These are phyloP conservation scores for Claviceps spartinae DNA, from an alignment of 2,329 filamentous ascomycete species.

Conservation along the genomic window DNA sequence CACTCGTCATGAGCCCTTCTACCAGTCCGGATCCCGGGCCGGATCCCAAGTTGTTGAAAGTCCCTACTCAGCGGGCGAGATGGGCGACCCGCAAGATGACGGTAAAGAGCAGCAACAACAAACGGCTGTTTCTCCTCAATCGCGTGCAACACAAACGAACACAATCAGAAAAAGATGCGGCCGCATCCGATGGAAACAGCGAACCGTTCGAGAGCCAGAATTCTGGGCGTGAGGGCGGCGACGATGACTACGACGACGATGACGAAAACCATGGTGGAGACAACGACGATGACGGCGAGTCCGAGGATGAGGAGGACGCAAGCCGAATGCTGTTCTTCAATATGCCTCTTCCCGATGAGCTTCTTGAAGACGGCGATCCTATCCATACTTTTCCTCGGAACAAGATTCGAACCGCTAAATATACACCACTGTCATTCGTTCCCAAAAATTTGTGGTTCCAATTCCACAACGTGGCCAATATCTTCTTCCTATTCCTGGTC, in stretches of 20 bases:
- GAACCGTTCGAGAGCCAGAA: slow-evolving; percentile 17
- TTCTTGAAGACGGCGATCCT: slow-evolving; percentile 66
- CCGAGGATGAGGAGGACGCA: slow-evolving; percentile 25
- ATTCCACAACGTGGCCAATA: slow-evolving; percentile 96
- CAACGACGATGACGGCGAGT: slow-evolving; percentile 21
- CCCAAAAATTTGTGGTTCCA: slow-evolving; percentile 97
- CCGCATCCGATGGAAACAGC: slow-evolving; percentile 18
- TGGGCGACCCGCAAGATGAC: slow-evolving; percentile 91
- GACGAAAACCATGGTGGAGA: slow-evolving; percentile 23
- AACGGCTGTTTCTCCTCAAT: slow-evolving; percentile 71
- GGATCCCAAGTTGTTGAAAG: slow-evolving; percentile 9
- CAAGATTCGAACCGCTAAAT: slow-evolving; percentile 96
- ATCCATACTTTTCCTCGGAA: slow-evolving; percentile 63
- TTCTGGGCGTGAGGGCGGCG: slow-evolving; percentile 12
- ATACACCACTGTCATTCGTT: slow-evolving; percentile 86
- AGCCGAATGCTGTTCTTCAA: slow-evolving; percentile 71
- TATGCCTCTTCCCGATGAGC: slow-evolving; percentile 57
- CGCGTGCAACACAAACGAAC: slow-evolving; percentile 54
- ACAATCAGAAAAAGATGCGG: slow-evolving; percentile 56
- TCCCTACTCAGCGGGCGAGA: slow-evolving; percentile 60
- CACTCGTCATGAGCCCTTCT: slow-evolving; percentile 20
- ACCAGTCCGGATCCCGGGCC: slow-evolving; percentile 15
- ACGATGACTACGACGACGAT: slow-evolving; percentile 12
- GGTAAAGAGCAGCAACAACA: slow-evolving; percentile 59
- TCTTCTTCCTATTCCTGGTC: slow-evolving; percentile 94